Conservation (phyloP, 495 filamentous ascomycete species). For the Aspergillus leporis region DNA sequence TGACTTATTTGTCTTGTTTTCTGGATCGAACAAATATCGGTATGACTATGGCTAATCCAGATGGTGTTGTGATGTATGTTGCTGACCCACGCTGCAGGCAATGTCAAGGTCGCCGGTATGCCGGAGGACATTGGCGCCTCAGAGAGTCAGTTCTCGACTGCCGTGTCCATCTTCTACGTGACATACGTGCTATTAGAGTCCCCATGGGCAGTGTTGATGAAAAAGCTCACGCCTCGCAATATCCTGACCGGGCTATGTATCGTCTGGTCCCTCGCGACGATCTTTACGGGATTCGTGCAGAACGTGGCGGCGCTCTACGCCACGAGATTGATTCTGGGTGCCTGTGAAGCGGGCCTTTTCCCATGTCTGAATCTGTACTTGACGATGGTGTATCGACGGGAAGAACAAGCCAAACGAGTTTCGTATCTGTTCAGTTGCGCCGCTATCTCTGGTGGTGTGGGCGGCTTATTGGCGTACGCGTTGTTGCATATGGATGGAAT, state of each 20-base stretch:
- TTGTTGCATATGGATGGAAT: slow-evolving; percentile 31
- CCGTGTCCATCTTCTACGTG: slow-evolving; percentile 53
- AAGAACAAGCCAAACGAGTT: slow-evolving; percentile 46
- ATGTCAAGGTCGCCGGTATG: slow-evolving; percentile 48
- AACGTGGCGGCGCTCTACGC: slow-evolving; percentile 52
- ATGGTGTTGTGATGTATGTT: background rate
- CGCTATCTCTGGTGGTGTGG: slow-evolving; percentile 45
- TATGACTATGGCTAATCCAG: slow-evolving; percentile 14
- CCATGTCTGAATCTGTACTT: slow-evolving; percentile 59
- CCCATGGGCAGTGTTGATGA: slow-evolving; percentile 46
- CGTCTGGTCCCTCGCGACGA: slow-evolving; percentile 54
- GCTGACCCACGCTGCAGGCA: slow-evolving; percentile 29
- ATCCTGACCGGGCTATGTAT: slow-evolving; percentile 41
- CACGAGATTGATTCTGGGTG: slow-evolving; percentile 62
- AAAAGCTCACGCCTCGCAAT: slow-evolving; percentile 46
- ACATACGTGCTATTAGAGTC: slow-evolving; percentile 51
- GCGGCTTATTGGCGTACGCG: slow-evolving; percentile 47
- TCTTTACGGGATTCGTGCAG: slow-evolving; percentile 53
- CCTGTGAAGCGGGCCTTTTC: slow-evolving; percentile 68
- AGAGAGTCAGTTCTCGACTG: slow-evolving; percentile 43
- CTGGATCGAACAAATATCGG: slow-evolving; percentile 50
- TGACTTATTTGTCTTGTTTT: slow-evolving; percentile 47
- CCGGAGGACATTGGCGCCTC: slow-evolving; percentile 46
- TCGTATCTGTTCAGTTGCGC: slow-evolving; percentile 45
- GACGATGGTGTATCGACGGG: slow-evolving; percentile 50